Conservation (phyloP, 2,329 filamentous ascomycete genomes). For the Xylariaceae sp. region DNA sequence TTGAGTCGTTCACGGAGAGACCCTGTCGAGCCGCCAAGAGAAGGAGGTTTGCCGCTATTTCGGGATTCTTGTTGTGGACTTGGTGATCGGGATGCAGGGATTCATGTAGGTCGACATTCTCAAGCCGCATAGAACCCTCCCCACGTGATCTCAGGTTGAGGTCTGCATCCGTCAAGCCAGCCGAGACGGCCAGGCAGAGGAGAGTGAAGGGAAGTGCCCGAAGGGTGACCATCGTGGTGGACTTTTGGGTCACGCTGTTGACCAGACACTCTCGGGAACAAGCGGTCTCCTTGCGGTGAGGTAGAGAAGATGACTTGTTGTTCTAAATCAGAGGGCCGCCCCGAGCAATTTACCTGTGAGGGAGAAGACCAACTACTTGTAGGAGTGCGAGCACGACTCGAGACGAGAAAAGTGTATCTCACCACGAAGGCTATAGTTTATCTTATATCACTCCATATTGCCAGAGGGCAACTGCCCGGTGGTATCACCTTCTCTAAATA, state of each 20-base stretch:
- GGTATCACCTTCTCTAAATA: neutral
- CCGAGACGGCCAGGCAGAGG: slow-evolving; percentile 28
- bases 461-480: neutral
- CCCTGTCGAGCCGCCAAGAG: slow-evolving; percentile 59
- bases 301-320: neutral
- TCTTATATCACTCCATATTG: neutral
- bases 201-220: slow-evolving; percentile 34
- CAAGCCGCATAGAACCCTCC: slow-evolving; percentile 16
- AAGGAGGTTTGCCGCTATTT: slow-evolving; percentile 57
- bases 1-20: slow-evolving; percentile 32
- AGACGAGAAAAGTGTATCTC: neutral
- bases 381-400: neutral
- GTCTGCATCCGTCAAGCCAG: slow-evolving; percentile 34
- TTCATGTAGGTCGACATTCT: slow-evolving; percentile 21
- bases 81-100: slow-evolving; percentile 59
- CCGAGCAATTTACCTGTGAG: neutral
- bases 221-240: slow-evolving; percentile 36
- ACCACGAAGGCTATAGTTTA: neutral
- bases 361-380: neutral
- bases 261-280: neutral
- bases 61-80: slow-evolving; percentile 56
- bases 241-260: neutral
- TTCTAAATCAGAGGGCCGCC: neutral
- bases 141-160: slow-evolving; percentile 21
- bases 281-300: neutral